These are phyloP conservation scores for Xylariaceae sp. DNA, from an alignment of 2,329 filamentous ascomycete genomes.

Conservation along the genomic window DNA sequence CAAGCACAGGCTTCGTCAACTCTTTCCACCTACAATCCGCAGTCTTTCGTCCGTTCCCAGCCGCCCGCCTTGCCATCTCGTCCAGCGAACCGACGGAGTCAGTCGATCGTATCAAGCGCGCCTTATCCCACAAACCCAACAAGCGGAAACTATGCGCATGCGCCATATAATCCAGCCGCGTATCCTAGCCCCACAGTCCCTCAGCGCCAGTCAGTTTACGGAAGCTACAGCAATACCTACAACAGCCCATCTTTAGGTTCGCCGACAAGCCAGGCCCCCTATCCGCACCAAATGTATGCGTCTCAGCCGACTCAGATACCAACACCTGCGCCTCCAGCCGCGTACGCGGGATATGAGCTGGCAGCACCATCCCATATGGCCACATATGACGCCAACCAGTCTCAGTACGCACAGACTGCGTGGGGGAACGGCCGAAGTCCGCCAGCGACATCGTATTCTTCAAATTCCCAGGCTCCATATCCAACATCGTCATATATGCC, in stretches of 20 bases:
- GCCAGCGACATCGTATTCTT: slow-evolving; percentile 34
- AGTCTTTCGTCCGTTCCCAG: slow-evolving; percentile 54
- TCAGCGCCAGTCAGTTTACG: slow-evolving; percentile 48
- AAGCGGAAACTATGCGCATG: slow-evolving; percentile 43
- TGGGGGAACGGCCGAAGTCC: slow-evolving; percentile 37
- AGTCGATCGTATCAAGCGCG: slow-evolving; percentile 30
- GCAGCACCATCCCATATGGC: slow-evolving; percentile 31
- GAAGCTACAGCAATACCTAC: slow-evolving; percentile 43
- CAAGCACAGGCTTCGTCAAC: slow-evolving; percentile 43
- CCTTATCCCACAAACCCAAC: slow-evolving; percentile 34
- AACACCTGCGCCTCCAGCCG: slow-evolving; percentile 28
- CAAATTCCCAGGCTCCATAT: slow-evolving; percentile 44
- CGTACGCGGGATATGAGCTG: slow-evolving; percentile 38
- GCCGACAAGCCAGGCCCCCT: slow-evolving; percentile 29
- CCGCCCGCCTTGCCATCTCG: slow-evolving; percentile 46
- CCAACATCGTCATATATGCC: slow-evolving; percentile 49
- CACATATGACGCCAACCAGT: slow-evolving; percentile 31
- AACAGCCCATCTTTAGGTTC: slow-evolving; percentile 31
- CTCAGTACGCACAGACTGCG: slow-evolving; percentile 30
- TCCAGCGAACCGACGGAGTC: slow-evolving; percentile 31
- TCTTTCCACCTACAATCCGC: slow-evolving; percentile 62
- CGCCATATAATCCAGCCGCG: slow-evolving; percentile 54
- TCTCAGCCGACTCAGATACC: slow-evolving; percentile 26
- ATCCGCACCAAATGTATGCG: slow-evolving; percentile 28
- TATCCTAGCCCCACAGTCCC: slow-evolving; percentile 45